Conservation (phyloP, 1,284 basidiomycete species). For the Moesziomyces antarcticus region DNA sequence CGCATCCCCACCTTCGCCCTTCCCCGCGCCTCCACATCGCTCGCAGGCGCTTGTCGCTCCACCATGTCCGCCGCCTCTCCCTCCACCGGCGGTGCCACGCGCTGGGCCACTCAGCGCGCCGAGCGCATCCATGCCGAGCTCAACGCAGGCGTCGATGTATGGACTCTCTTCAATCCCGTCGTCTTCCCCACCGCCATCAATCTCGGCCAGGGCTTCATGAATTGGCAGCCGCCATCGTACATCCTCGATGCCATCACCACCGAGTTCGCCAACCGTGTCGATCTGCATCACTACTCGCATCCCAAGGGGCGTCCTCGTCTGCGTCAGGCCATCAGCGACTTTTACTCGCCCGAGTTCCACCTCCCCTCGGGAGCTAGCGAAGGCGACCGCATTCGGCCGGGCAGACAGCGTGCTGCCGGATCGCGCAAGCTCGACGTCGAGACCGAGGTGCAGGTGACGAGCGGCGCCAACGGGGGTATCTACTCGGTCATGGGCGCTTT, state of each 20-base stretch:
- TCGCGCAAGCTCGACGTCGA: conserved; percentile 82
- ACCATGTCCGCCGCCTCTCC: conserved; percentile 25
- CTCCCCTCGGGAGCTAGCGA: conserved; percentile 34
- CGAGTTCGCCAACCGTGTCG: conserved; percentile 45
- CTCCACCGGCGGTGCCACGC: conserved; percentile 13
- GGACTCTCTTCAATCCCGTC: conserved; percentile 64
- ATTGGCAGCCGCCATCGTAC: conserved; percentile 61
- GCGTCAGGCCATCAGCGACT: conserved; percentile 54
- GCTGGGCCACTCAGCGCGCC: conserved; percentile 43
- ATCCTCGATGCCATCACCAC: conserved; percentile 46
- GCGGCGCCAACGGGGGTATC: conserved; percentile 78
- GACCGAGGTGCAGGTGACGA: conserved; percentile 89
- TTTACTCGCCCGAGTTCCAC: conserved; percentile 46
- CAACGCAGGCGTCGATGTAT: conserved; percentile 61
- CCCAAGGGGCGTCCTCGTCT: conserved; percentile 62
- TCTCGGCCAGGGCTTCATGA: conserved; percentile 67
- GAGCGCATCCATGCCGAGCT: conserved; percentile 54
- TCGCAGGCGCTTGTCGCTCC: conserved; percentile 1
- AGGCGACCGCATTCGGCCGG: conserved; percentile 31
- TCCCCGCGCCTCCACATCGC: not conserved
- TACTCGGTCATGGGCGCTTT: conserved; percentile 61
- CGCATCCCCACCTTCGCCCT: not conserved
- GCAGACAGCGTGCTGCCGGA: conserved; percentile 48
- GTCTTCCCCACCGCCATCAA: conserved; percentile 65
- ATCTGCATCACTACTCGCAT: conserved; percentile 66